Evolutionary conservation across 805 yeast genomes (phyloP).

Genomic region (Yarrowia deformans): DNA sequence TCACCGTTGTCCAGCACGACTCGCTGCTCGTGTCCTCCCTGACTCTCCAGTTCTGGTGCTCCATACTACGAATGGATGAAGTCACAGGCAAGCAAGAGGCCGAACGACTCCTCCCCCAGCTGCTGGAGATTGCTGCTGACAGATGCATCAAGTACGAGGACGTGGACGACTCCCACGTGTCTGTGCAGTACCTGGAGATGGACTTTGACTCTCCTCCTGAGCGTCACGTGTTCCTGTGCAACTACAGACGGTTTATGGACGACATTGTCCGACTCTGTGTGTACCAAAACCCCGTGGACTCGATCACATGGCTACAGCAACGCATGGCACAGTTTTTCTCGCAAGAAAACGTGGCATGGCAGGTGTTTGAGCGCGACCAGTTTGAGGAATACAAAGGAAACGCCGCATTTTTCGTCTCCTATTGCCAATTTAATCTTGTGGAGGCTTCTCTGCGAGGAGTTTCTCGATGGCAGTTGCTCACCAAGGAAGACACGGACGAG

Average conservation of each 20-base stretch:
- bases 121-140: constrained; percentile 78
- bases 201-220: constrained; percentile 92
- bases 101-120: constrained; percentile 63
- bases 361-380: constrained; percentile 62
- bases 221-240: constrained; percentile 72
- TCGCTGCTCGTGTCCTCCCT: constrained; percentile 90
- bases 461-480: constrained; percentile 83
- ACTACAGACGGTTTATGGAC: constrained; percentile 83
- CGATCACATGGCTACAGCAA: constrained; percentile 80
- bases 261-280: constrained; percentile 89
- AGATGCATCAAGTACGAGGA: constrained; percentile 77
- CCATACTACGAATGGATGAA: constrained; percentile 82
- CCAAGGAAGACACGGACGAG: constrained; percentile 62
- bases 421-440: constrained; percentile 82
- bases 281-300: constrained; percentile 83
- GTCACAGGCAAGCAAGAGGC: constrained; percentile 54
- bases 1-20: constrained; percentile 81
- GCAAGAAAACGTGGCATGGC: constrained; percentile 68
- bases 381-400: constrained; percentile 62
- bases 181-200: constrained; percentile 72
- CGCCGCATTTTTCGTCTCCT: constrained; percentile 72
- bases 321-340: constrained; percentile 73
- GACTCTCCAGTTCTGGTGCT: constrained; percentile 93
- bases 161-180: constrained; percentile 67
- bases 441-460: constrained; percentile 93